phyloP scores from a whole-genome alignment of 768 basidiomycete genomes.

The Rhodotorula kratochvilovae region DNA sequence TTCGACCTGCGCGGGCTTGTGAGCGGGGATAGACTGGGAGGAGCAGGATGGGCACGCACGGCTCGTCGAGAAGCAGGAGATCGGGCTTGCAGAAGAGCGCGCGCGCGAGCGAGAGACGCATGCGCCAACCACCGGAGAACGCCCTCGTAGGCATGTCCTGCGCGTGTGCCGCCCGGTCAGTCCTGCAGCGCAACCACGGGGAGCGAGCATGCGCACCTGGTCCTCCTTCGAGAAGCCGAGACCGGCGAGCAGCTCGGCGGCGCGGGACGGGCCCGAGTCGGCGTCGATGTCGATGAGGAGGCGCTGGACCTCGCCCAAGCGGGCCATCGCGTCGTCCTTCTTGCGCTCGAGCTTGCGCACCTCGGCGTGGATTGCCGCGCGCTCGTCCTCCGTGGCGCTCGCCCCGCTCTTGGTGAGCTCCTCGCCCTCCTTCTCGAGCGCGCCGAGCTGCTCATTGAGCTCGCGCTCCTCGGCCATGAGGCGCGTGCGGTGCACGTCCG shows the following conservation, averaged over 20 bases:
- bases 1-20: conserved; percentile 56
- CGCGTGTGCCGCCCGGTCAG: not conserved
- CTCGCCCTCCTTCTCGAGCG: conserved; percentile 30
- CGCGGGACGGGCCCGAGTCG: conserved; percentile 90
- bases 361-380: conserved; percentile 30
- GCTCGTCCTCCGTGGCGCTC: conserved; percentile 52
- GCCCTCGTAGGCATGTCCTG: conserved; percentile 37
- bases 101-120: conserved; percentile 84
- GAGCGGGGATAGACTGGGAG: not conserved
- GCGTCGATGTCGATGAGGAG: conserved; percentile 97
- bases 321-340: conserved; percentile 48
- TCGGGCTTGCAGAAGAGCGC: conserved; percentile 87
- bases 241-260: conserved; percentile 82
- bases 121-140: conserved; percentile 76
- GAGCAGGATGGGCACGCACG: not conserved
- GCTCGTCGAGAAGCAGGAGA: conserved; percentile 52
- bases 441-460: conserved; percentile 65
- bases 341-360: conserved; percentile 46
- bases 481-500: conserved; percentile 98
- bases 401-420: conserved; percentile 10
- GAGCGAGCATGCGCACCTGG: conserved; percentile 55
- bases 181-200: conserved; percentile 51
- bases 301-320: conserved; percentile 82
- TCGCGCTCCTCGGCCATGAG: conserved; percentile 75
- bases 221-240: conserved; percentile 86